Percentiles rank a stretch among this genome's conserved stretches.
Evolutionary conservation across 495 filamentous ascomycete species (phyloP).

Genomic region (Xylaria flabelliformis): DNA sequence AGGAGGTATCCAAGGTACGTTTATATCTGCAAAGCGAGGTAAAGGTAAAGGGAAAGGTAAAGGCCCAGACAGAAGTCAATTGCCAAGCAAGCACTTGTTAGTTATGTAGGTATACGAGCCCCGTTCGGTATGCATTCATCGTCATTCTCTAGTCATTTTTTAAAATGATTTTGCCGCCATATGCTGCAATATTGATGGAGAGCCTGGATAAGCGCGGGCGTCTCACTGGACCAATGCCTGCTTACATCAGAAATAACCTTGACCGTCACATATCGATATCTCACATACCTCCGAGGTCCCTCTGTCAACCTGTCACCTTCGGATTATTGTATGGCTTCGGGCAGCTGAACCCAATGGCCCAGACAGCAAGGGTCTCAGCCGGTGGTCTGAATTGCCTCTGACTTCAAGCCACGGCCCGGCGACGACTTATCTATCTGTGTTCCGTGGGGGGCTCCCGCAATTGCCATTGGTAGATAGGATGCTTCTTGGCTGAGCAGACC

Average conservation of each 20-base stretch:
- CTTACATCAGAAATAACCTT: conserved; percentile 11
- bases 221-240: neutral
- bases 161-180: neutral
- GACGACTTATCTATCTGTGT: conserved; percentile 15
- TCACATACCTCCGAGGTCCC: neutral
- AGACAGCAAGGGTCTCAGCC: neutral
- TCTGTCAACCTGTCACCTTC: conserved; percentile 5
- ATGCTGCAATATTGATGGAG: conserved; percentile 4
- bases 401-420: conserved; percentile 1
- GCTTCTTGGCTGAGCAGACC: neutral
- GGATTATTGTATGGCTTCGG: neutral
- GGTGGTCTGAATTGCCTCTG: neutral
- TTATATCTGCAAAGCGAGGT: neutral
- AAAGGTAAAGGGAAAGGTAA: neutral
- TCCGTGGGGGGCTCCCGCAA: neutral
- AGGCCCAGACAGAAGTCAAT: neutral
- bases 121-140: conserved; percentile 1
- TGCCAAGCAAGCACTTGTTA: neutral
- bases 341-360: neutral
- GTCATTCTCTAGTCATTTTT: neutral
- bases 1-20: neutral
- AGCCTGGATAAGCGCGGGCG: conserved; percentile 13
- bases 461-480: conserved; percentile 14
- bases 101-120: neutral
- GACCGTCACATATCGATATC: conserved; percentile 14